Base-by-base conservation (phyloP, 345 rosid genomes). In the Limnanthes douglasii region DNA sequence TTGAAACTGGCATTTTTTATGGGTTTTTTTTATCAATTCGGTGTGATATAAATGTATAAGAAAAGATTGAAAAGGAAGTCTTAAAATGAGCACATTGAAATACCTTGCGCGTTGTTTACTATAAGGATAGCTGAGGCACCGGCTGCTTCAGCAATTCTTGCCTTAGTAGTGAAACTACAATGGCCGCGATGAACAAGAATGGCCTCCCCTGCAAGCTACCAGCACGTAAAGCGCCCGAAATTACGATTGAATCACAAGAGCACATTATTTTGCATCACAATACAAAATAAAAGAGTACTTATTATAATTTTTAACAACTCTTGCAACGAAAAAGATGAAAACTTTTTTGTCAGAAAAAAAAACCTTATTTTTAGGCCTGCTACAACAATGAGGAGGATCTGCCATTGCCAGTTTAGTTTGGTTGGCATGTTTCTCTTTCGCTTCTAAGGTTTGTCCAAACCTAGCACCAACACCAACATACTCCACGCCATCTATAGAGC, bases 381-480 rank as follows among this genome's bases (percentile, higher is more conserved):
- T 63, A 61, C 95, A 84, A 46, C 68, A 74, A 49, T 84, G 82
- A 57, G 74, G 85, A 49, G 95, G 95, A 37, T 84, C 88, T 17
- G 93, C 75, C 24, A 79, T 29, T 34, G 62, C 68, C 45, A 84
- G 72, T 42, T 22, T 54, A 7, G 66, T 66, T 33, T 43, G 62
- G 23, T 60, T 73, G 32, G 93, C 93, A 52, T 73, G 82, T 36
- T 73, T 84, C 61, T 84, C 95, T 57, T 79, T 71, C 0, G 93
- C 66, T 48, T 73, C 95, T 68, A 84, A 68, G 9, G 93, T 75
- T 18, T 46, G 71, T 31, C 95, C 95, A 46, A 84, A 84, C 25
- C 95, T 78, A 56, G 95, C 95, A 46, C 95, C 93, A 35, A 84
- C 81, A 30, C 95, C 95, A 56, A 79, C 95, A 54, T 71, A 84